Percentiles rank a stretch among this genome's conserved stretches.
Conservation (phyloP, 768 basidiomycete genomes). For the Cystoderma amianthinum region DNA sequence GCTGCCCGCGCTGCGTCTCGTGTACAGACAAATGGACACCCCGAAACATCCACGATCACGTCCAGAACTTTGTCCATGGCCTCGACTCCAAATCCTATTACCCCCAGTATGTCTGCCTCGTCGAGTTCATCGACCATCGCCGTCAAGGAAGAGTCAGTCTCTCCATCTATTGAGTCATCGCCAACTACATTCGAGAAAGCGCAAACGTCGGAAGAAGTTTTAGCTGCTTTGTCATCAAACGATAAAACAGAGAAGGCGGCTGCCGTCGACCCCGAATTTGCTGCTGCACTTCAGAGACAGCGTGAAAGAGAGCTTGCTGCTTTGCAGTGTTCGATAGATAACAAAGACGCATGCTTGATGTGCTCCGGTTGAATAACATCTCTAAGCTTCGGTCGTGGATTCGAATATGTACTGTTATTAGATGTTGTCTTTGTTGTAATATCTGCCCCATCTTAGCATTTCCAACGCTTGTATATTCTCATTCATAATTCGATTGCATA, state of each 20-base stretch:
- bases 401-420: no score
- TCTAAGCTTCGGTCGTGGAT: no score
- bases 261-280: slow-evolving; percentile 64
- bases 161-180: slow-evolving; percentile 9
- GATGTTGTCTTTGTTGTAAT: no score
- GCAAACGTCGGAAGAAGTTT: slow-evolving; percentile 1
- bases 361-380: slow-evolving; percentile 61
- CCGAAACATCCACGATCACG: slow-evolving; percentile 20
- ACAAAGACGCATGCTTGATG: slow-evolving; percentile 93
- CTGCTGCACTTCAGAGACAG: slow-evolving; percentile 67
- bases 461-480: no score
- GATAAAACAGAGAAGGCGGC: slow-evolving; percentile 48
- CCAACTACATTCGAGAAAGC: slow-evolving; percentile 7
- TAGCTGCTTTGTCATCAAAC: slow-evolving; percentile 33
- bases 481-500: no score
- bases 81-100: slow-evolving; percentile 6
- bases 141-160: slow-evolving; percentile 20
- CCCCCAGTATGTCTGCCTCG: slow-evolving; percentile 1
- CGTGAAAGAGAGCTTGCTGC: slow-evolving; percentile 76
- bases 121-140: slow-evolving; percentile 8
- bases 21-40: slow-evolving; percentile 16
- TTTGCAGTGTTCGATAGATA: slow-evolving; percentile 80
- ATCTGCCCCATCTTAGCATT: no score
- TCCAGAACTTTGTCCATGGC: slow-evolving; percentile 17
- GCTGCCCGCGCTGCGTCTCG: slow-evolving; percentile 14